Conservation (phyloP, 176 grass and related monocot genomes). For the Coix lacrymajobi region DNA sequence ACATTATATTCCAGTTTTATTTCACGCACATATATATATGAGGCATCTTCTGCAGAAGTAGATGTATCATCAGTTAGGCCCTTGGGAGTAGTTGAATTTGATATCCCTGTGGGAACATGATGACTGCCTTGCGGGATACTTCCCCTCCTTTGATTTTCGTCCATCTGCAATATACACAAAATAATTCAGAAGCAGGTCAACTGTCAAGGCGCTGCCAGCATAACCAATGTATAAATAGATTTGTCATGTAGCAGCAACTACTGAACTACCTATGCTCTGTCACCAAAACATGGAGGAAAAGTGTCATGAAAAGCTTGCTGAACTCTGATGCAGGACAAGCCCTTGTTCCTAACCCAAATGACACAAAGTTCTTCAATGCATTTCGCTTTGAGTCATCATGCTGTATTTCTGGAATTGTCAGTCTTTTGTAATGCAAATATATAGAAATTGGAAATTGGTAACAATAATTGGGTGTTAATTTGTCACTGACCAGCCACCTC, state of each 20-base stretch:
- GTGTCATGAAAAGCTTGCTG: constrained; percentile 8
- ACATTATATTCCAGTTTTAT: too few relatives aligned
- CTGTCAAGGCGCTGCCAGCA: not conserved
- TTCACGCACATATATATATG: too few relatives aligned
- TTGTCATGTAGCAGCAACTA: not conserved
- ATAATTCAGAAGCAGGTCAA: not conserved
- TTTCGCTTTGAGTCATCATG: not conserved
- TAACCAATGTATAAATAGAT: not conserved
- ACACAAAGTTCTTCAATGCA: constrained; percentile 7
- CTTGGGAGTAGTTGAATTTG: not conserved
- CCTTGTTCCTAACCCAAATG: constrained; percentile 22
- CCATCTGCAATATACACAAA: not conserved
- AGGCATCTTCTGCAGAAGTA: too few relatives aligned
- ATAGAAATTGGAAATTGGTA: too few relatives aligned
- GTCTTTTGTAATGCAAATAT: not conserved
- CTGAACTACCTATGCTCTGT: constrained; percentile 16
- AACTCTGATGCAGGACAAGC: constrained; percentile 17
- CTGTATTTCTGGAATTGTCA: not conserved
- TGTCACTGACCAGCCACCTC: constrained; percentile 18
- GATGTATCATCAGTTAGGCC: not conserved
- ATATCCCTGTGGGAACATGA: constrained; percentile 18
- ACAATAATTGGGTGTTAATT: not conserved
- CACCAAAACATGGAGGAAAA: constrained; percentile 28
- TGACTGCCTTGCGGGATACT: constrained; percentile 8
- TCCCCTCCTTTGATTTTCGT: constrained; percentile 16